Base-by-base conservation (phyloP, 2,329 filamentous ascomycete genomes). In the Penicillium fuscoglaucum region DNA sequence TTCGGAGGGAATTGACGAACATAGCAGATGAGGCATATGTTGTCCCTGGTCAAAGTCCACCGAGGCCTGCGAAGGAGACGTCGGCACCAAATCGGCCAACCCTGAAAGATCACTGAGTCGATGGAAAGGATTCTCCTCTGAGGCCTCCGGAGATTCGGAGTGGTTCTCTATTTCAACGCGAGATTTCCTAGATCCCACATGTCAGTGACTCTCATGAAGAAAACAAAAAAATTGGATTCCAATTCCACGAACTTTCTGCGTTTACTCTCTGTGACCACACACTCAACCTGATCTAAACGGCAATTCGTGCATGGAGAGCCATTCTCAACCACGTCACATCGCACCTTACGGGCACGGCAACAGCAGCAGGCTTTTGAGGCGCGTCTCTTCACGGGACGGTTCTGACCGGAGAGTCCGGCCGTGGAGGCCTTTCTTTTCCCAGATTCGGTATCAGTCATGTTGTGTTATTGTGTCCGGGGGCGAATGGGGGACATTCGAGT, bases 351-450 rank as follows among this genome's bases (percentile, higher is more conserved):
- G 57, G 90, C 87, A 68, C 93, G 85, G 77, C 93, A 96, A 68
- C 89, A 91, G 62, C 91, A 90, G 74, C 93, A 97, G 19, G 93
- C 93, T 67, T 93, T 90, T 10, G 92, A 91, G n/a, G 93, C 92
- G 71, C 93, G 85, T 70, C 92, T 84, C 78, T 96, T 97, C 53
- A 88, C 85, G 54, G 84, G 84, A 58, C 83, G 79, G 70, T 80
- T 74, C 56, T 77, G 75, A 61, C 77, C 77, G 54, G 82, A 78
- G 45, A 87, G 74, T 29, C 83, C 83, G 28, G 84, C 84, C 57
- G 80, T 76, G 41, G 82, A 80, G 44, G 82, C 81, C 67, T 85
- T 86, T 62, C 85, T 80, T 75, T 87, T 87, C 60, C 69, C 71
- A 45, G 73, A 64, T 41, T 75, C 72, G 24, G 65, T 62, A 43